A percentile compares a stretch with the other conserved stretches of the same genome.
These are phyloP conservation scores for Paramarasmius palmivorus DNA, from an alignment of 1,284 basidiomycete genomes.

Conservation along the genomic window DNA sequence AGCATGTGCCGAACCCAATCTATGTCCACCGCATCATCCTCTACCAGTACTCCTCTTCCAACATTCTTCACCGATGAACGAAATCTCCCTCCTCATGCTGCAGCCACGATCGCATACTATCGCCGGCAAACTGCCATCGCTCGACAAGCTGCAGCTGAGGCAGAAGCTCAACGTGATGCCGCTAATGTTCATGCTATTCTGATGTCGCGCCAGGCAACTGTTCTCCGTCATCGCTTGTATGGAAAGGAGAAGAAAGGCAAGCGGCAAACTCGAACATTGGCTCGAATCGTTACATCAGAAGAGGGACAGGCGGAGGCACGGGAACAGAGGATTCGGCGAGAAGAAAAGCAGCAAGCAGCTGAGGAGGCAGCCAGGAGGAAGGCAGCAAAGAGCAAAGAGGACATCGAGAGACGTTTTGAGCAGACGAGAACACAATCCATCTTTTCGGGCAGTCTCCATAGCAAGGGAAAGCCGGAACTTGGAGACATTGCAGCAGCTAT, in stretches of 20 bases:
- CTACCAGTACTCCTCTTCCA: no score
- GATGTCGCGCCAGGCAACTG: not conserved
- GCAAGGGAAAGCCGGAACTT: conserved; percentile 18
- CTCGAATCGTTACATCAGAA: conserved; percentile 7
- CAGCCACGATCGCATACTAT: not conserved
- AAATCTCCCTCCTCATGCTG: no score
- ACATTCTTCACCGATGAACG: no score
- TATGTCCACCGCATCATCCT: no score
- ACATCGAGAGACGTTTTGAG: not conserved
- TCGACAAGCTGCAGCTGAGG: not conserved
- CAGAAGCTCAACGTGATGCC: not conserved
- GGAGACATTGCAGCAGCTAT: conserved; percentile 16
- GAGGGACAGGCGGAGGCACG: not conserved
- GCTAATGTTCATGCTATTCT: conserved; percentile 1
- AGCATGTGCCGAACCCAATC: no score
- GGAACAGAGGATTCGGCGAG: conserved; percentile 1
- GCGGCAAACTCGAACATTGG: not conserved
- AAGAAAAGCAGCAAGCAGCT: not conserved
- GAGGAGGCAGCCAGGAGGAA: conserved; percentile 1
- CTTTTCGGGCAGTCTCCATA: conserved; percentile 15
- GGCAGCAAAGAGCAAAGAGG: not conserved
- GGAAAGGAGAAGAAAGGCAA: not conserved
- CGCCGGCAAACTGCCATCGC: not conserved
- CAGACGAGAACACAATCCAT: conserved; percentile 2
- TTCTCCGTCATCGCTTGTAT: not conserved